Evolutionary conservation across 2,329 filamentous ascomycete genomes (phyloP), one percentile per base, ranked within the genome.

Genomic region (Xylaria sp.): DNA sequence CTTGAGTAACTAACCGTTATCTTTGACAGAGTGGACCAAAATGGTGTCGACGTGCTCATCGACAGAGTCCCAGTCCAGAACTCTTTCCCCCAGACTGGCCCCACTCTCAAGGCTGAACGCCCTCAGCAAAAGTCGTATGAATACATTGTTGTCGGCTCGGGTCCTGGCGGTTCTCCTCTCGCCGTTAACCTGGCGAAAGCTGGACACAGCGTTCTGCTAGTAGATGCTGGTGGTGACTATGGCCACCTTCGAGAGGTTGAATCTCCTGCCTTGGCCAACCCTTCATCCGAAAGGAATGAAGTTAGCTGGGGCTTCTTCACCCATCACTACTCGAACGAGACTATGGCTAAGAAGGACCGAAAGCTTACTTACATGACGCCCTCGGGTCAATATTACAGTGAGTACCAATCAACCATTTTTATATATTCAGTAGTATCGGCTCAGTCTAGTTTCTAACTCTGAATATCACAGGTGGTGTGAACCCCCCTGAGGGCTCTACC

Each of bases 251-350:
- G 80, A 69, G 83, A 86, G 74, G 84, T 87, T 71, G 83, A 84
- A 13, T 83, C 88, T 11, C 87, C 88, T 7, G 83, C 86, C 1
- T 83, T 87, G 74, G 83, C 84, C 33, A 82, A 83, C 54, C 81
- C 83, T 42, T 82, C 85, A 2, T 87, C 86, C 13, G 86, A 90
- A 73, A 85, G 89, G 68, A 81, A 81, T 17, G 81, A 83, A 26
- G 82, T 88, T 71, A 79, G 83, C 53, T 91, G 88, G 89, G 86
- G 89, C 77, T 90, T 87, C 78, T 91, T 86, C 71, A 87, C 89
- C 33, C 83, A 83, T 53, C 88, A 90, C 75, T 90, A 89, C 73
- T 79, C 82, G 13, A 83, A 90, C 69, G 79, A 86, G 59, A 77
- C 79, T 15, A 82, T 85, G 58, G 85, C 88, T 70, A 80, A 83